Conservation (phyloP, 345 rosid genomes). For the Xanthoceras sorbifolium region DNA sequence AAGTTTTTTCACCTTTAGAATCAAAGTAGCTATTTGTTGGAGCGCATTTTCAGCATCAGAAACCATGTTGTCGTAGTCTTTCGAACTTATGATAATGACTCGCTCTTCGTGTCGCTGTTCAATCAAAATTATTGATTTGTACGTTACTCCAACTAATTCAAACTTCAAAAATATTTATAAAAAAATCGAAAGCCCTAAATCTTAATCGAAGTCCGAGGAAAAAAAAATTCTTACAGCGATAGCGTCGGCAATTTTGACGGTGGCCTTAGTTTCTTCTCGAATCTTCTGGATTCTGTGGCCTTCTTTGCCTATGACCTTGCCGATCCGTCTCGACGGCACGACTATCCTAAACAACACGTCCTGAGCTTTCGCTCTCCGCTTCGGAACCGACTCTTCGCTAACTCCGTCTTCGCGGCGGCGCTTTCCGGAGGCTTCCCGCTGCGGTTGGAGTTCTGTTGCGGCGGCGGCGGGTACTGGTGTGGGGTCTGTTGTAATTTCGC, state of each 20-base stretch:
- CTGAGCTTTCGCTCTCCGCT: slow-evolving; percentile 43
- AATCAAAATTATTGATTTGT: neutral
- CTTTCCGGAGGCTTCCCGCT: slow-evolving; percentile 22
- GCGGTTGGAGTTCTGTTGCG: neutral
- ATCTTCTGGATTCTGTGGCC: slow-evolving; percentile 65
- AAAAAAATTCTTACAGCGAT: slow-evolving; percentile 34
- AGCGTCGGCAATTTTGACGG: slow-evolving; percentile 65
- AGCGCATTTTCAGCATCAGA: slow-evolving; percentile 66
- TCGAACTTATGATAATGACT: slow-evolving; percentile 67
- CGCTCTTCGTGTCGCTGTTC: slow-evolving; percentile 70
- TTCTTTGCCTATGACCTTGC: slow-evolving; percentile 63
- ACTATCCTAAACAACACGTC: slow-evolving; percentile 59
- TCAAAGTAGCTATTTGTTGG: slow-evolving; percentile 50
- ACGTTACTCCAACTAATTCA: neutral
- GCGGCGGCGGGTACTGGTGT: slow-evolving; percentile 4
- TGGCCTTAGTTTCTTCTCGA: slow-evolving; percentile 67
- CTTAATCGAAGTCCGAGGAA: neutral
- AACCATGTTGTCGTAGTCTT: slow-evolving; percentile 38
- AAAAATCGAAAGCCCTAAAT: neutral
- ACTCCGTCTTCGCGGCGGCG: slow-evolving; percentile 50
- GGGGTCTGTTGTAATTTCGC: slow-evolving; percentile 21
- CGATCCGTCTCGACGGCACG: slow-evolving; percentile 62
- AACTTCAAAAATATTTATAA: neutral
- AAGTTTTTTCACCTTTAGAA: slow-evolving; percentile 39
- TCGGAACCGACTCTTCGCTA: slow-evolving; percentile 34